A percentile compares a stretch with the other conserved stretches of the same genome.
Conservation (phyloP, 2,329 filamentous ascomycete genomes). For the Stachybotrys chartarum region DNA sequence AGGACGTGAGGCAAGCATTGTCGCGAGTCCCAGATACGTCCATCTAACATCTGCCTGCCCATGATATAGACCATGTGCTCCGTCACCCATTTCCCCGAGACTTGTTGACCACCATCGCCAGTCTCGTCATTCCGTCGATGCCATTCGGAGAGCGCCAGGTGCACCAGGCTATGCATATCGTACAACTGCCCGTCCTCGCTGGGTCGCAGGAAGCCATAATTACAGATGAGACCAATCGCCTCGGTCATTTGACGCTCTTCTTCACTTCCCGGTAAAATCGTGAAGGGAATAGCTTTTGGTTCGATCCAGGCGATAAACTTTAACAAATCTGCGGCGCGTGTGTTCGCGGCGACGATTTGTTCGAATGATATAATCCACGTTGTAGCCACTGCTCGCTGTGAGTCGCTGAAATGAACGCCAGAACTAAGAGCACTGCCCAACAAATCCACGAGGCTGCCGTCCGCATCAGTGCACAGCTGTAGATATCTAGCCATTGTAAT, state of each 20-base stretch:
- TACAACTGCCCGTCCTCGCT: constrained; percentile 12
- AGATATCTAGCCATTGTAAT: constrained; percentile 23
- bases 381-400: constrained; percentile 25
- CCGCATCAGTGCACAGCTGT: constrained; percentile 17
- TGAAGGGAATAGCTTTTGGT: constrained; percentile 27
- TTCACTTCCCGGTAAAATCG: constrained; percentile 16
- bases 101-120: background rate
- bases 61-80: no score
- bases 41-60: no score
- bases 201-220: constrained; percentile 22
- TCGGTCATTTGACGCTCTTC: constrained; percentile 10
- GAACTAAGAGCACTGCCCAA: constrained; percentile 21
- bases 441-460: constrained; percentile 15
- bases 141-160: constrained; percentile 13
- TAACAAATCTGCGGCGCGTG: constrained; percentile 25
- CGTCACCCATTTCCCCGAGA: no score
- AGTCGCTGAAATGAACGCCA: constrained; percentile 17
- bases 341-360: constrained; percentile 20
- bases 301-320: constrained; percentile 32
- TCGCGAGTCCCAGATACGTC: no score
- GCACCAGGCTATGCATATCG: constrained; percentile 30
- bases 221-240: constrained; percentile 23
- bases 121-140: background rate
- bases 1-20: background rate
- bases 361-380: constrained; percentile 35